Evolutionary conservation across 1,284 basidiomycete genomes (phyloP), one percentile per base, ranked within the genome.

Genomic region (Papiliotrema fonsecae): DNA sequence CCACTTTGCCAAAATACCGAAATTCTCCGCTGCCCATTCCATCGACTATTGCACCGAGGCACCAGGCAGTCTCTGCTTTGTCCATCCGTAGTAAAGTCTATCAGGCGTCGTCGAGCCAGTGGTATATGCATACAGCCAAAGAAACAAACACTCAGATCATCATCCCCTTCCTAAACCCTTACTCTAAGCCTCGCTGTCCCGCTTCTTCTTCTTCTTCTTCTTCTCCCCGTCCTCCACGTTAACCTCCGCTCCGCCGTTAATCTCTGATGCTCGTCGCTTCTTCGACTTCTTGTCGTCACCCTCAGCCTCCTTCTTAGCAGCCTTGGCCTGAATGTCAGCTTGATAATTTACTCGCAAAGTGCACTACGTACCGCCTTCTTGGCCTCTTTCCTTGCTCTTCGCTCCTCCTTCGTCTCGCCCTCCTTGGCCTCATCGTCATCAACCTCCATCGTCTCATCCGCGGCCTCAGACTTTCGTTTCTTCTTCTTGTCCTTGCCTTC

Each of bases 401-500:
- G 57, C 63, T 74, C 71, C 60, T 75, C 73, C 62, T 72, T 73
- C 53, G 68, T 70, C 61, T 71, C 72, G 27, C 72, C 73, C 44
- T 68, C 65, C 18, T 55, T 64, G 49, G 66, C 70, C 10, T 62
- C 62, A 30, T 77, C 79, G 60, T 74, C 75, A 16, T 62, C 63
- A 11, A 58, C 65, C 52, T 66, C 62, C 30, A 56, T 67, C 34
- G 65, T 69, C 48, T 72, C 78, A 66, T 78, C 80, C 65, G 79
- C 81, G 64, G 82, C 83, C 75, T 86, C 82, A 26, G 72, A 70
- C 62, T 70, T 70, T 67, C 71, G 73, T 77, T 88, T 88, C 30
- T 80, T 80, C 62, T 77, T 81, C 73, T 77, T 79, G 76, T 52
- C 49, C 45, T 85, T 86, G 70, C 86, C 85, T 57, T 84, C 85